A percentile compares a stretch with the other conserved stretches of the same genome.
phyloP scores from a whole-genome alignment of 108 stramenopile genomes.

The Conticribra weissflogii region DNA sequence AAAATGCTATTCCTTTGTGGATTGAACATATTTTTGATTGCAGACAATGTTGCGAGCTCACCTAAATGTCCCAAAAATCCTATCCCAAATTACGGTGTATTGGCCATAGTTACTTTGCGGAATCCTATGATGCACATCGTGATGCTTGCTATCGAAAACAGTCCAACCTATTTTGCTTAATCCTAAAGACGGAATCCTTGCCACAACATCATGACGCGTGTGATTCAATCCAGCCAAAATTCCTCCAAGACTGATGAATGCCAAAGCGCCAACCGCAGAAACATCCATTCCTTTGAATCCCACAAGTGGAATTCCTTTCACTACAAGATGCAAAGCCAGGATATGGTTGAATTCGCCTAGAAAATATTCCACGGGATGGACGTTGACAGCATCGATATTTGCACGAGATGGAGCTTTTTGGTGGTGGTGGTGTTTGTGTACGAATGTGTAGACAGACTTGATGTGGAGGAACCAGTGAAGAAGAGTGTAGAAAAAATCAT shows the following conservation, averaged over 20 bases:
- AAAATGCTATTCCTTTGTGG: neutral
- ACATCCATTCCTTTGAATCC: conserved; percentile 53
- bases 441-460: conserved; percentile 80
- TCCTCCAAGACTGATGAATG: conserved; percentile 85
- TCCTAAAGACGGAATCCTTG: conserved; percentile 38
- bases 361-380: conserved; percentile 97
- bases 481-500: conserved; percentile 95
- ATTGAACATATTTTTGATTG: neutral
- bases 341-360: conserved; percentile 98
- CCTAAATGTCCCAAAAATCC: conserved; percentile 80
- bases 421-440: conserved; percentile 98
- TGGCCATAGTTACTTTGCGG: conserved; percentile 98
- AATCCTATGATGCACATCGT: conserved; percentile 97
- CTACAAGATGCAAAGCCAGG: conserved; percentile 68
- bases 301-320: conserved; percentile 39
- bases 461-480: conserved; percentile 93
- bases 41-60: neutral
- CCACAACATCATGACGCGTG: conserved; percentile 86
- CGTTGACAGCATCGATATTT: conserved; percentile 96
- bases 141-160: conserved; percentile 89
- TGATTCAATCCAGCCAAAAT: conserved; percentile 96
- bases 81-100: conserved; percentile 97
- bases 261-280: conserved; percentile 57
- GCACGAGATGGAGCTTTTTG: conserved; percentile 96
- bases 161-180: conserved; percentile 24